phyloP scores from a whole-genome alignment of 2,329 filamentous ascomycete species.

The Daldinia eschscholtzii region DNA sequence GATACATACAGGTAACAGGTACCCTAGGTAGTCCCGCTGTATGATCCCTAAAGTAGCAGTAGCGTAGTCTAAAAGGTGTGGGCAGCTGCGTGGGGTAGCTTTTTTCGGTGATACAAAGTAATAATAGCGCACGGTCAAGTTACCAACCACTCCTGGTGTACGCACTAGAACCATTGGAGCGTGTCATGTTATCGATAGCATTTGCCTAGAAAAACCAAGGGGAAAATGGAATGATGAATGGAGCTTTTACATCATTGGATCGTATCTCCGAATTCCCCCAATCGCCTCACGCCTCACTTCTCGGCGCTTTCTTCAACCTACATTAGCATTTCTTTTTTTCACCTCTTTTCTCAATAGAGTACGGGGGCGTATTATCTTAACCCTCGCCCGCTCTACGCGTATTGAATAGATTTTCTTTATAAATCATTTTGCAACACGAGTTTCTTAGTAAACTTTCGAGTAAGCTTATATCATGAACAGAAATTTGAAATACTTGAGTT shows the following conservation, averaged over 20 bases:
- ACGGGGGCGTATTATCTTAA: neutral
- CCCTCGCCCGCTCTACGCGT: neutral
- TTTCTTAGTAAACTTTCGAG: neutral
- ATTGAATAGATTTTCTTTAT: neutral
- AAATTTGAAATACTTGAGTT: slow-evolving; percentile 10
- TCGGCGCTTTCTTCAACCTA: slow-evolving; percentile 17
- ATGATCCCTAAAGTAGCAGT: neutral
- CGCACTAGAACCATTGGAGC: neutral
- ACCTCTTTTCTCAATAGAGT: neutral
- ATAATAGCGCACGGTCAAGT: slow-evolving; percentile 11
- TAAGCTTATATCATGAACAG: slow-evolving; percentile 23
- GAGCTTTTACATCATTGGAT: slow-evolving; percentile 37
- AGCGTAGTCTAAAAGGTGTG: neutral
- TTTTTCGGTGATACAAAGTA: slow-evolving; percentile 23
- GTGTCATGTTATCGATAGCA: slow-evolving; percentile 29
- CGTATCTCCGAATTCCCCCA: slow-evolving; percentile 40
- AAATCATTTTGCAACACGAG: neutral
- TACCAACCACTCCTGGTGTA: slow-evolving; percentile 23
- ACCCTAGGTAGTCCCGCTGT: neutral
- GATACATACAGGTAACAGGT: slow-evolving; percentile 1
- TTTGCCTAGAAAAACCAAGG: slow-evolving; percentile 15
- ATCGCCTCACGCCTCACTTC: slow-evolving; percentile 19
- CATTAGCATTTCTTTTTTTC: slow-evolving; percentile 5
- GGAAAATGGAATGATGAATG: slow-evolving; percentile 26
- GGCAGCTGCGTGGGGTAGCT: slow-evolving; percentile 16